Evolutionary conservation across 805 yeast genomes (phyloP), one percentile per base, ranked within the genome.

Genomic region (Metschnikowia dekortorum): DNA sequence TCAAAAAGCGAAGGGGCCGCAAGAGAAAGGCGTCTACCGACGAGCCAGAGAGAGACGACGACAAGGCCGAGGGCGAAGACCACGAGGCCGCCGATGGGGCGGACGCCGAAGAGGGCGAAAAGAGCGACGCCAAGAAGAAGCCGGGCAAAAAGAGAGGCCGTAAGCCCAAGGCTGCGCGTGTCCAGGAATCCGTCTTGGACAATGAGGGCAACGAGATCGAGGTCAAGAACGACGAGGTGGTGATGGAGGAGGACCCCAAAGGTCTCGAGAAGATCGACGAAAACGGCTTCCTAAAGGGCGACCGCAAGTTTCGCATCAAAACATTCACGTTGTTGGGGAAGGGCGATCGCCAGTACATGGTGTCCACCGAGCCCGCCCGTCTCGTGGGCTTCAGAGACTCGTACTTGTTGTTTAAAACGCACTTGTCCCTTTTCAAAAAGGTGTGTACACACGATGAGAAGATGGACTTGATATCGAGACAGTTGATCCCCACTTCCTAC

Each of bases 291-390:
- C 71, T 92, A 52, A 63, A 67, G 40, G 96, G 87, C 4, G 91
- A 82, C 14, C 79, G 97, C 55, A 80, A 81, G 60, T 92, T 80
- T 70, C 76, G 91, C 52, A 82, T 85, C 49, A 79, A 84, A 53
- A 79, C 86, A 0, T 87, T 87, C 66, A 83, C 83, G 6, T 73
- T 86, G 8, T 63, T 72, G 39, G 84, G 82, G 4, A 74, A 81
- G 49, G 97, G 96, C 8, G 80, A 82, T 18, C 76, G 84, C 56
- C 74, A 84, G 51, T 94, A 82, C 67, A 91, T 92, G 96, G 80
- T 94, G 44, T 85, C 96, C 2, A 91, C 98, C 0, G 99, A 94
- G 63, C 96, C 97, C 2, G 97, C 99, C 1, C 80, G 98, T 58
- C 83, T 92, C 61, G 89, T 92, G 53, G 98, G 97, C 3, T 88